These are phyloP conservation scores for Phytophthora cryptogea DNA, from an alignment of 352 stramenopile genomes.

Conservation along the genomic window DNA sequence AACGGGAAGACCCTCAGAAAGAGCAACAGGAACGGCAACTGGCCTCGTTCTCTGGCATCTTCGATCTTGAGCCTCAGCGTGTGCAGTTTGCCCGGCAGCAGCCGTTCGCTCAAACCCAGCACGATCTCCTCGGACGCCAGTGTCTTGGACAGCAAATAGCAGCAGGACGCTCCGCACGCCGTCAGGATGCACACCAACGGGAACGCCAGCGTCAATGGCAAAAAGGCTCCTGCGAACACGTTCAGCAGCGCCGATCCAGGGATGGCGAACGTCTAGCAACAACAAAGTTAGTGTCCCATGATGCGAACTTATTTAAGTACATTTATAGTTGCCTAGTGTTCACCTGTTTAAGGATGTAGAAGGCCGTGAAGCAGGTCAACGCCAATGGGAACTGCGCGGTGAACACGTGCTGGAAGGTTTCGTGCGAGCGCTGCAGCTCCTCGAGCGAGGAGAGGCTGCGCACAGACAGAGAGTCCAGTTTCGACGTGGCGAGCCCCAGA, in stretches of 20 bases:
- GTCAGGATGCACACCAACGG: conserved; percentile 70
- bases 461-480: conserved; percentile 57
- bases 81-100: conserved; percentile 65
- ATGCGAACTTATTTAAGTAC: conserved; percentile 17
- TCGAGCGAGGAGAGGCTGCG: conserved; percentile 65
- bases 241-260: conserved; percentile 79
- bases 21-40: conserved; percentile 67
- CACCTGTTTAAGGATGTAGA: conserved; percentile 87
- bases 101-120: conserved; percentile 55
- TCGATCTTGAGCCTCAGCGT: conserved; percentile 60
- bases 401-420: conserved; percentile 65
- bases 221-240: conserved; percentile 68
- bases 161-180: conserved; percentile 69
- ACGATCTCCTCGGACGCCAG: conserved; percentile 67
- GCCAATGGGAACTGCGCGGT: conserved; percentile 63
- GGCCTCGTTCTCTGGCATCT: conserved; percentile 42
- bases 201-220: conserved; percentile 68
- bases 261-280: conserved; percentile 77
- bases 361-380: conserved; percentile 65
- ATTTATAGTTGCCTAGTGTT: conserved; percentile 7
- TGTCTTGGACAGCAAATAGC: conserved; percentile 71
- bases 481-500: conserved; percentile 44
- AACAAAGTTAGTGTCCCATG: conserved; percentile 7
- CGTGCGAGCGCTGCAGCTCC: conserved; percentile 64
- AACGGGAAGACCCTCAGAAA: conserved; percentile 85